phyloP scores from a whole-genome alignment of 768 basidiomycete species.

The Lactarius evosmus region DNA sequence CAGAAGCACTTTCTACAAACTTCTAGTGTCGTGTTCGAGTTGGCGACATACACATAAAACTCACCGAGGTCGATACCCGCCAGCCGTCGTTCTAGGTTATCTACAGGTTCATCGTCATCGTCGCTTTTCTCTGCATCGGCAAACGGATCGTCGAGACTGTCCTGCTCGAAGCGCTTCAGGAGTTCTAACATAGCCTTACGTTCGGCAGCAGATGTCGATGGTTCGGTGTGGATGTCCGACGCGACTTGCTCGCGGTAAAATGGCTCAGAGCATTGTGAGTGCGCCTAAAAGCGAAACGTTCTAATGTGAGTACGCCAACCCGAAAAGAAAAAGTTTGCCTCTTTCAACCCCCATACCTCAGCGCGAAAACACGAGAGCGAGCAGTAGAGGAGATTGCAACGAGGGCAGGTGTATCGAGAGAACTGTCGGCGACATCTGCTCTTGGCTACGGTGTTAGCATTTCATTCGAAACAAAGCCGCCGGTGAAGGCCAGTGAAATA shows the following conservation, averaged over 20 bases:
- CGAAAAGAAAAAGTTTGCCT: not conserved
- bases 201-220: constrained; percentile 57
- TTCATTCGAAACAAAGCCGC: not conserved
- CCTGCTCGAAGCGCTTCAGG: constrained; percentile 67
- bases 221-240: constrained; percentile 52
- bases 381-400: constrained; percentile 80
- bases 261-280: constrained; percentile 72
- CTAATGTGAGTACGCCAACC: not conserved
- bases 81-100: constrained; percentile 51
- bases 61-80: constrained; percentile 59
- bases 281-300: constrained; percentile 40
- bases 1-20: constrained; percentile 48
- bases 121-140: constrained; percentile 24
- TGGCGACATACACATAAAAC: constrained; percentile 31
- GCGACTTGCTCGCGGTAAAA: constrained; percentile 78
- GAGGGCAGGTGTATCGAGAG: constrained; percentile 77
- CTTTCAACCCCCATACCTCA: constrained; percentile 4
- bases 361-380: constrained; percentile 77
- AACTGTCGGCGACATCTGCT: constrained; percentile 70
- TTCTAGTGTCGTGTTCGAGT: too few species aligned
- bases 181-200: constrained; percentile 65
- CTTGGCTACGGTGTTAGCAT: not conserved
- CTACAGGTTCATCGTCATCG: constrained; percentile 36
- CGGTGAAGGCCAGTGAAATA: not conserved
- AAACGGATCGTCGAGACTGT: too few species aligned